These are phyloP conservation scores for Babesia ovis DNA, from an alignment of 169 alveolate genomes.

Conservation along the genomic window DNA sequence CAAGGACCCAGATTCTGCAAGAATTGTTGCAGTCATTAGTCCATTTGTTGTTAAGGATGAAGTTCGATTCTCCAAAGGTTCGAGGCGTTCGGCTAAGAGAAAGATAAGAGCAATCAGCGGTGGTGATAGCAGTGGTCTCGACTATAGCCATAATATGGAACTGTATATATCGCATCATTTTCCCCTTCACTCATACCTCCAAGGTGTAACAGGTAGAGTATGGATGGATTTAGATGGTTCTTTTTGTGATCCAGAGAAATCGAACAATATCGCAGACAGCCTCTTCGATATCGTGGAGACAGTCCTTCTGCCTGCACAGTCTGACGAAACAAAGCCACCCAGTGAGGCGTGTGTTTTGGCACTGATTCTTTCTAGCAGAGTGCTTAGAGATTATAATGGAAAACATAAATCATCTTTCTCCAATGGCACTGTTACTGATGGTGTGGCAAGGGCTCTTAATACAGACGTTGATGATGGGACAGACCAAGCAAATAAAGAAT, in stretches of 20 bases:
- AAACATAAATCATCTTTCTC: neutral
- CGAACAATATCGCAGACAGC: neutral
- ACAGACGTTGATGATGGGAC: neutral
- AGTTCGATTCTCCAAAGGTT: neutral
- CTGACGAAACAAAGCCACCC: neutral
- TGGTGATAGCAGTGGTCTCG: neutral
- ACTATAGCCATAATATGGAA: neutral
- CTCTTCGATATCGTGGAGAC: slow-evolving; percentile 18
- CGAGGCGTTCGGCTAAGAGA: slow-evolving; percentile 11
- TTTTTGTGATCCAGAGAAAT: neutral
- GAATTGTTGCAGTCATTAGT: slow-evolving; percentile 23
- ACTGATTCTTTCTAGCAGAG: neutral
- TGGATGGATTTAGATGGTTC: neutral
- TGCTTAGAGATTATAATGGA: neutral
- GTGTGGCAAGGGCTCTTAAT: neutral
- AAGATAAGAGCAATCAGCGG: neutral
- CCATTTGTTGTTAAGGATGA: slow-evolving; percentile 1
- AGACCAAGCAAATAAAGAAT: neutral
- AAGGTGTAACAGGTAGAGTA: neutral
- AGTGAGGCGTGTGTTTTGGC: slow-evolving; percentile 3
- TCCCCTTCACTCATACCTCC: slow-evolving; percentile 16
- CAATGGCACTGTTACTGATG: neutral
- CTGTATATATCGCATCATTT: slow-evolving; percentile 11
- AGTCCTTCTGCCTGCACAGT: neutral
- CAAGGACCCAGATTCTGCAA: neutral